phyloP scores from a whole-genome alignment of 306 rosid genomes.

The Quercus parvula region DNA sequence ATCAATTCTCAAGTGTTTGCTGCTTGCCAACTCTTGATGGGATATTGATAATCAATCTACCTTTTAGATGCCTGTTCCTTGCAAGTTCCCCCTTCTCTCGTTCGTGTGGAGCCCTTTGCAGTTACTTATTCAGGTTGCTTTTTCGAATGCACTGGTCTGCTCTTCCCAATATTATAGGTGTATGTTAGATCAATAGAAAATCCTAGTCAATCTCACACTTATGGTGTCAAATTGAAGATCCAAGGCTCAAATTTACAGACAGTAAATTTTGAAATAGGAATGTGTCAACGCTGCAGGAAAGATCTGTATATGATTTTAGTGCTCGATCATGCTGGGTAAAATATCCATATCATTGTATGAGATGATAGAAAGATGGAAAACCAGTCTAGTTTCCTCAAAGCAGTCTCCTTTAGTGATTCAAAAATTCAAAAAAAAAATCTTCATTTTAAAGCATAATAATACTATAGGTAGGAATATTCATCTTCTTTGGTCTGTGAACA shows the following conservation, averaged over 20 bases:
- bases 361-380: neutral
- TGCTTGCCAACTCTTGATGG: conserved; percentile 17
- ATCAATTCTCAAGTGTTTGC: neutral
- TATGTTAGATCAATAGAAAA: neutral
- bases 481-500: neutral
- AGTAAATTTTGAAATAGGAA: neutral
- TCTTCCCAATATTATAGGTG: neutral
- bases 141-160: neutral
- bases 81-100: neutral
- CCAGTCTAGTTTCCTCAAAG: neutral
- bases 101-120: neutral
- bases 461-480: neutral
- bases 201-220: neutral
- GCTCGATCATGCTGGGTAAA: neutral
- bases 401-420: neutral
- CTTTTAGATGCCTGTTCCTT: neutral
- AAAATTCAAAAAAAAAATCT: neutral
- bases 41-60: neutral
- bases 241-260: neutral
- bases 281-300: neutral
- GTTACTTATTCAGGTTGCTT: neutral
- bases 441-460: too few species aligned
- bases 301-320: neutral
- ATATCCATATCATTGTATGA: too few species aligned
- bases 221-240: neutral